Conservation (phyloP, 805 yeast species). For the Barnettozyma sp. region DNA sequence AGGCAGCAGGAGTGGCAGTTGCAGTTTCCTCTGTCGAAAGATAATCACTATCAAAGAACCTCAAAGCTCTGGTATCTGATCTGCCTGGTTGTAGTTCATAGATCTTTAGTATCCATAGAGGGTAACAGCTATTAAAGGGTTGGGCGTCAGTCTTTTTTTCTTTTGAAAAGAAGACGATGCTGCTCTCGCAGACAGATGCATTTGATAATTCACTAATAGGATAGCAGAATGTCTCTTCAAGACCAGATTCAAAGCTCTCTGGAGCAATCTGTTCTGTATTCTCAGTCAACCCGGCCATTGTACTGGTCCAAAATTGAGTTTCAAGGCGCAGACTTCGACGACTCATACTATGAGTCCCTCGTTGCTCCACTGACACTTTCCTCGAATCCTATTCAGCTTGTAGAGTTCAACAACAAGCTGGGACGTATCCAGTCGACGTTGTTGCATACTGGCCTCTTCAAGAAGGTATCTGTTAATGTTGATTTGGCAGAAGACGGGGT, state of each 20-base stretch:
- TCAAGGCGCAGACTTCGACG: constrained; percentile 31
- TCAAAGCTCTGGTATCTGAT: too few species aligned
- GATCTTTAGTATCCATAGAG: too few species aligned
- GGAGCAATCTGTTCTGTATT: neutral
- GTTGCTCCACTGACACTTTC: constrained; percentile 36
- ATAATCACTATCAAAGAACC: too few species aligned
- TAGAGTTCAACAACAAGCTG: constrained; percentile 32
- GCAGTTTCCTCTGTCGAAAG: too few species aligned
- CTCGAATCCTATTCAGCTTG: constrained; percentile 28
- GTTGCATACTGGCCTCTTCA: constrained; percentile 39
- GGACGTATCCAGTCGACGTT: constrained; percentile 31
- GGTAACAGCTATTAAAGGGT: too few species aligned
- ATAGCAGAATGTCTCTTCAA: constrained; percentile 8
- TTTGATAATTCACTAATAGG: too few species aligned
- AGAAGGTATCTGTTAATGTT: constrained; percentile 32
- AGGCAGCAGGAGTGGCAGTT: too few species aligned
- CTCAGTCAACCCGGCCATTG: constrained; percentile 17
- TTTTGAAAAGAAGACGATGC: too few species aligned
- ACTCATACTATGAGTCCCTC: constrained; percentile 39
- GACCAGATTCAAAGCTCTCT: neutral
- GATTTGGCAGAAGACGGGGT: constrained; percentile 32
- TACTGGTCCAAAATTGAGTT: constrained; percentile 15
- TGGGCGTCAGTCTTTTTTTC: too few species aligned
- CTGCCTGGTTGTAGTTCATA: too few species aligned
- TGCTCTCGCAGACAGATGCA: too few species aligned